Evolutionary conservation across 148 eudicot genomes (phyloP).

Genomic region (Cornus florida): DNA sequence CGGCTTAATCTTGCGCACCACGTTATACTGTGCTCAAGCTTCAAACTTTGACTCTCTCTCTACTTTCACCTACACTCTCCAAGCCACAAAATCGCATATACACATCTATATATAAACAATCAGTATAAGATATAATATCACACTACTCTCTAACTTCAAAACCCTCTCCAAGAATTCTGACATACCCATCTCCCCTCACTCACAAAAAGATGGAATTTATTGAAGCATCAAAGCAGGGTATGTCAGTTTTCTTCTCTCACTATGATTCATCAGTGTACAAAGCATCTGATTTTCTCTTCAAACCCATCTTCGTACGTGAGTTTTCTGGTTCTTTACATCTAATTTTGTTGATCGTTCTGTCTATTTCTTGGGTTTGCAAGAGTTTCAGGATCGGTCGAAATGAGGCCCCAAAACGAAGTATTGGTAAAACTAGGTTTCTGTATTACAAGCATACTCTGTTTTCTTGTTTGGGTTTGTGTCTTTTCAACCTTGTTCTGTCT

Average conservation of each 20-base stretch:
- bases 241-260: neutral
- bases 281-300: neutral
- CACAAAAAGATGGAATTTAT: neutral
- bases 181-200: neutral
- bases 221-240: neutral
- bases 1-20: neutral
- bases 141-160: neutral
- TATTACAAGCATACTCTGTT: slow-evolving; percentile 35
- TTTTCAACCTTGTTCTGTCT: slow-evolving; percentile 38
- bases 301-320: neutral
- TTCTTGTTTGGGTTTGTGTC: slow-evolving; percentile 31
- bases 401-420: slow-evolving; percentile 24
- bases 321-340: neutral
- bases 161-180: neutral
- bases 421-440: slow-evolving; percentile 21
- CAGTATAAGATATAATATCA: neutral
- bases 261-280: neutral
- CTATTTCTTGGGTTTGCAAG: neutral
- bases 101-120: neutral
- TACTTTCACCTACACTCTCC: neutral
- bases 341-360: neutral
- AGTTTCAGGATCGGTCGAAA: neutral
- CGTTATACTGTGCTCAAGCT: neutral
- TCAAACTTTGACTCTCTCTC: neutral
- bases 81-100: neutral